Evolutionary conservation across 192 early-diverging fungal species (phyloP), one percentile per base, ranked within the genome.

Genomic region (Lobulomyces angularis): DNA sequence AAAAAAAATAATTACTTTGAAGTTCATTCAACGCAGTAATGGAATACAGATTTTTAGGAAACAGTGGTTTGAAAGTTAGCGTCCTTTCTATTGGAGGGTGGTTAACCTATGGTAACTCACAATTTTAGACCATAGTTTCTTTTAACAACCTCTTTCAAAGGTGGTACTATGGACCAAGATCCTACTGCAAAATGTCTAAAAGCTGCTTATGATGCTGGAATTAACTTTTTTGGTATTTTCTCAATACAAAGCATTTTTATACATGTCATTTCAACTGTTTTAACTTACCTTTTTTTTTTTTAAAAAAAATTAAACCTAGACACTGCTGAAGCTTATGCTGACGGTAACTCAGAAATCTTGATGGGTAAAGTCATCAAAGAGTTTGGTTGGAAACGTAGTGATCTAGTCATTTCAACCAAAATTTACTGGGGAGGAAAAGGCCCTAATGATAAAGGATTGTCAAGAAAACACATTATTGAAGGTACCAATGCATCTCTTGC

Each of bases 391-490:
- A 64, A 69, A 41, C 64, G 85, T n/a, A 78, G 71, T 3, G 71
- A 78, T 22, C 66, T 81, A 21, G 84, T 89, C 17, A 74, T 89
- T 18, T 72, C 75, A 7, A 89, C 86, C 34, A 89, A 89, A 55
- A 51, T 81, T 21, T 81, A 77, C 30, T 77, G 77, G 79, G 80
- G 75, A 8, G 74, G 69, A 4, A 74, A 77, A 24, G 80, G 81
- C 0, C 75, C 73, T 24, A 90, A 90, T 58, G 83, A 85, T 32
- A 70, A 71, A 26, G 86, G 86, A 3, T 60, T 90, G 18, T 86
- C 83, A 1, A 66, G 84, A 37, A 90, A 90, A 47, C 84, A 90
- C 56, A 76, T 89, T 24, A 62, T 87, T 45, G 84, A 89, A 40
- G 86, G 86, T 16, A 62, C 75, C 12, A 60, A 70, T 14, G 83